phyloP scores from a whole-genome alignment of 345 rosid genomes.

The Gynandropsis gynandra region DNA sequence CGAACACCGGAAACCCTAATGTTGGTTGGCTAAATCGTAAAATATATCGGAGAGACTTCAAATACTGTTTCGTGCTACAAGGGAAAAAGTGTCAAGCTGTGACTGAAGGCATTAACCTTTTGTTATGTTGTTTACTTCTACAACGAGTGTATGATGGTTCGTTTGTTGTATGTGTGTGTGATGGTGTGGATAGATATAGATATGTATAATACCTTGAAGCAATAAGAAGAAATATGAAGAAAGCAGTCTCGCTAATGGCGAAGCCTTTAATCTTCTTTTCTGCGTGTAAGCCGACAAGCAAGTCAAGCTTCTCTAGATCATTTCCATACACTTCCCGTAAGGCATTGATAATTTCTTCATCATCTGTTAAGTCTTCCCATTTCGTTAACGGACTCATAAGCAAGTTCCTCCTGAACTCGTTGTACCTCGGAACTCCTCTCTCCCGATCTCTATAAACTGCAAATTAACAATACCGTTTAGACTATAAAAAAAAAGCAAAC shows the following conservation, averaged over 20 bases:
- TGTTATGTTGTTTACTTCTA: no score
- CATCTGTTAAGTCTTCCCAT: conserved; percentile 80
- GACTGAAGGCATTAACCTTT: no score
- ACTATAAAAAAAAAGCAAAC: background rate
- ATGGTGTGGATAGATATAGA: no score
- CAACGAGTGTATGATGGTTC: no score
- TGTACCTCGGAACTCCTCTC: conserved; percentile 61
- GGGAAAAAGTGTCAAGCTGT: no score
- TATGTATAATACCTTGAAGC: conserved; percentile 86
- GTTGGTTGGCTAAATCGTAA: no score
- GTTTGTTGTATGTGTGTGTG: no score
- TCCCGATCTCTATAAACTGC: conserved; percentile 68
- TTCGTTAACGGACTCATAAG: conserved; percentile 56
- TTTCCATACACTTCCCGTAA: conserved; percentile 57
- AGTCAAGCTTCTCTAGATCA: conserved; percentile 66
- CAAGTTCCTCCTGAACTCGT: conserved; percentile 56
- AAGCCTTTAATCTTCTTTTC: conserved; percentile 78
- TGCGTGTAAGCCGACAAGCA: conserved; percentile 52
- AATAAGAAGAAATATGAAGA: conserved; percentile 58
- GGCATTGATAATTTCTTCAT: conserved; percentile 39
- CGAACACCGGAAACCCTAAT: no score
- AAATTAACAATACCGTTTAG: background rate
- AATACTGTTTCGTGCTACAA: no score
- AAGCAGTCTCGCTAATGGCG: conserved; percentile 71
- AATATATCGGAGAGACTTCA: no score